Evolutionary conservation across 495 filamentous ascomycete species (phyloP), one percentile per base, ranked within the genome.

Genomic region (Trypethelium eluteriae): DNA sequence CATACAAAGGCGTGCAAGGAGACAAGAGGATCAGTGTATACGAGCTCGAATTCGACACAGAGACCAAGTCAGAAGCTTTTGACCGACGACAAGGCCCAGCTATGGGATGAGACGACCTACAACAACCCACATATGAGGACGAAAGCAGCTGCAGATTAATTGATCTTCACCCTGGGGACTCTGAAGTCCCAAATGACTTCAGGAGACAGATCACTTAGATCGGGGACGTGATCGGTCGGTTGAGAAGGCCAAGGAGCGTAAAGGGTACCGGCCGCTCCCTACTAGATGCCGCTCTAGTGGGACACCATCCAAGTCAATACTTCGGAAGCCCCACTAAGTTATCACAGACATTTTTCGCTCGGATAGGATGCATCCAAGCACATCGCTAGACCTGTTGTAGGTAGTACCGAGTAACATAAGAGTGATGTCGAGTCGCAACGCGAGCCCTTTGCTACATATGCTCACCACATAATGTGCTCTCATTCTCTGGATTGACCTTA

Each of bases 121-220:
- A 61, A 38, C 12, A 67, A 71, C 39, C 63, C 59, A 38, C 75
- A 76, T 57, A 64, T 49, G 41, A 66, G 49, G 46, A 64, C 71
- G 9, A 76, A 76, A 71, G 74, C 73, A 32, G 34, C 71, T 47
- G 74, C 73, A 14, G 74, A 76, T 67, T 62, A 49, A n/a, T 35
- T 67, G 47, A 65, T 67, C 49, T 67, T 70, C 62, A 71, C 72
- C 32, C 49, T 74, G 38, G 72, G 72, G 34, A 64, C 18, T 18
- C 68, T 68, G 69, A 67, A 56, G 38, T 70, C 73, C 18, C 44
- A 63, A 39, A 62, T 63, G 66, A 57, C 66, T 67, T 32, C 57
- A 67, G 56, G 47, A 64, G 38, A 69, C 70, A 59, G 69, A 70
- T 56, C 63, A 74, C 62, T 66, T 72, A 63, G 59, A 64, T 12